Evolutionary conservation across 345 rosid species (phyloP).

Genomic region (Ceriops tagal): DNA sequence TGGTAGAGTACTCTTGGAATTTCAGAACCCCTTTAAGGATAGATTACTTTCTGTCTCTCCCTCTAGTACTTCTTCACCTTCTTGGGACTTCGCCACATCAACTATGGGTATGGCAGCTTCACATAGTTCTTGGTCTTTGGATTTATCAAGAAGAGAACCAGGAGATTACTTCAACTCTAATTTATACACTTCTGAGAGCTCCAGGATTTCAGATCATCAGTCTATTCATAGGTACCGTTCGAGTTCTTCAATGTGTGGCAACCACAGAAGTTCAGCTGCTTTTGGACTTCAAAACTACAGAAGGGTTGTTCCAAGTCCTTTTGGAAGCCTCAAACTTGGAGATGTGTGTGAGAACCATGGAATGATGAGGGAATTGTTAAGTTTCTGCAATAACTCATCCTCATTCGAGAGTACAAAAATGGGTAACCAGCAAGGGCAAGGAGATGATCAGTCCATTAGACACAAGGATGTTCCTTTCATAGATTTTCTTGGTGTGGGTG

Average conservation of each 20-base stretch:
- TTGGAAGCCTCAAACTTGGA: slow-evolving; percentile 29
- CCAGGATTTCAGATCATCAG: slow-evolving; percentile 17
- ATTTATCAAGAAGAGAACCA: slow-evolving; percentile 29
- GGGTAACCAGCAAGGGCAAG: slow-evolving; percentile 29
- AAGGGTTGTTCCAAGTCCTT: slow-evolving; percentile 39
- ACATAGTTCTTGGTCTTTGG: slow-evolving; percentile 22
- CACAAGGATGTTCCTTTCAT: slow-evolving; percentile 26
- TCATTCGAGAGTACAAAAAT: slow-evolving; percentile 14
- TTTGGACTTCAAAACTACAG: slow-evolving; percentile 24
- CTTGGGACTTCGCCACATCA: slow-evolving; percentile 32
- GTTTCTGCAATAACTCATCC: slow-evolving; percentile 14
- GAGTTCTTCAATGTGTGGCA: slow-evolving; percentile 21
- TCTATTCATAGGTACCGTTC: slow-evolving; percentile 21
- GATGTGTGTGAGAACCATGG: slow-evolving; percentile 19
- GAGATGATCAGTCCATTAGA: slow-evolving; percentile 18
- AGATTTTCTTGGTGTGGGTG: slow-evolving; percentile 69
- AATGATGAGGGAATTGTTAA: slow-evolving; percentile 20
- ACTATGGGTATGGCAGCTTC: slow-evolving; percentile 12
- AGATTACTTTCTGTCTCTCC: slow-evolving; percentile 31
- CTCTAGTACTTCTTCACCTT: slow-evolving; percentile 30
- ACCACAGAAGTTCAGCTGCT: slow-evolving; percentile 14
- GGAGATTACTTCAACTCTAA: slow-evolving; percentile 27
- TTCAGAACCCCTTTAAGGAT: slow-evolving; percentile 31
- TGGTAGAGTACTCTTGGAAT: slow-evolving; percentile 26
- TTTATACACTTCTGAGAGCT: slow-evolving; percentile 18